Conservation (phyloP, 2,329 filamentous ascomycete genomes). For the Cryphonectria carpinicola region DNA sequence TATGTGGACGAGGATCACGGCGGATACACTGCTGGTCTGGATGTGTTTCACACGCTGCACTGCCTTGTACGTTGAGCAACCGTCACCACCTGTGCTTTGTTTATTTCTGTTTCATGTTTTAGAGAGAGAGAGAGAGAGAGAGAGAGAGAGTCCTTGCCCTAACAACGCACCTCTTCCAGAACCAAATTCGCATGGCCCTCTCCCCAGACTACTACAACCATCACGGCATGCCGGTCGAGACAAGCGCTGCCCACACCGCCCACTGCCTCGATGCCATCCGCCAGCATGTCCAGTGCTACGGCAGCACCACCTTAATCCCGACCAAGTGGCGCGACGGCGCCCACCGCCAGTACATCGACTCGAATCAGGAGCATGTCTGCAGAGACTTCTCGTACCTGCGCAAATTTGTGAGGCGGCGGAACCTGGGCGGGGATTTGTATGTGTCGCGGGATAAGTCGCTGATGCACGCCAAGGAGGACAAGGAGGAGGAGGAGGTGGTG, state of each 20-base stretch:
- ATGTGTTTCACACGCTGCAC: conserved; percentile 33
- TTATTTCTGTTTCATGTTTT: no score
- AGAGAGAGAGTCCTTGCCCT: no score
- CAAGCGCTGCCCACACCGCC: conserved; percentile 26
- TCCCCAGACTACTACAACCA: conserved; percentile 29
- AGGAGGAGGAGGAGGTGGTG: not conserved
- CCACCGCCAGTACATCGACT: conserved; percentile 32
- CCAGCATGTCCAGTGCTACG: conserved; percentile 33
- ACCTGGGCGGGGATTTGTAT: conserved; percentile 21
- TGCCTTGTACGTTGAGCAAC: conserved; percentile 25
- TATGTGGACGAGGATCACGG: conserved; percentile 26
- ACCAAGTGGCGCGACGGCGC: conserved; percentile 30
- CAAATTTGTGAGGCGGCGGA: conserved; percentile 19
- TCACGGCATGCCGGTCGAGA: conserved; percentile 12
- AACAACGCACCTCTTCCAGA: conserved; percentile 14
- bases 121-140: no score
- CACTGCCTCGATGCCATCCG: conserved; percentile 33
- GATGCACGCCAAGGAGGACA: not conserved
- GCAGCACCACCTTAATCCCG: conserved; percentile 31
- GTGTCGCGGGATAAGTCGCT: conserved; percentile 20
- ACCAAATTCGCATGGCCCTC: conserved; percentile 30
- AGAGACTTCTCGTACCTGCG: conserved; percentile 29
- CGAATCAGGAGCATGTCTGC: conserved; percentile 33
- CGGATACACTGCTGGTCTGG: conserved; percentile 29
- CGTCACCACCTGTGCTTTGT: no score